Evolutionary conservation across 306 rosid genomes (phyloP).

Genomic region (Fagus sylvatica): DNA sequence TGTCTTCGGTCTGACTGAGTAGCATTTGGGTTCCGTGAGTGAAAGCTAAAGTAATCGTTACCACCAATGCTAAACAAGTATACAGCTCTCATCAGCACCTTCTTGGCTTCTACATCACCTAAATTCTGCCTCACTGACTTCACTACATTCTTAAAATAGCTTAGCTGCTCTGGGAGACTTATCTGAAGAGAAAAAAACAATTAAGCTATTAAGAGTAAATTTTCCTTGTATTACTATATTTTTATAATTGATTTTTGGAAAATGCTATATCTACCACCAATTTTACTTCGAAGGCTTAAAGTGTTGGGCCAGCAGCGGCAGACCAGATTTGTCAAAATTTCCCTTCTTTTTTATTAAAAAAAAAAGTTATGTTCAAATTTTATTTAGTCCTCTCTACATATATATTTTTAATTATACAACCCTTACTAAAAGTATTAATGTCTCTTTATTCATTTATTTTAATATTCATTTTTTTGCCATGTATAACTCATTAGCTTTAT

Average conservation of each 20-base stretch:
- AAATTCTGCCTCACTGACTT: slow-evolving; percentile 21
- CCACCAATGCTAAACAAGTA: slow-evolving; percentile 41
- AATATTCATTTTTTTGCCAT: no score
- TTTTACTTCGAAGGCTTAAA: no score
- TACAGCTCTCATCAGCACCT: slow-evolving; percentile 29
- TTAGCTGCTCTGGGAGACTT: slow-evolving; percentile 33
- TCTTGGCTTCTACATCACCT: slow-evolving; percentile 30
- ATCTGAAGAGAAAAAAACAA: slow-evolving; percentile 27
- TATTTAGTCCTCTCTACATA: no score
- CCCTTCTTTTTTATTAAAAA: no score
- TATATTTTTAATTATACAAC: no score
- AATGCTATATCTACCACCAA: no score
- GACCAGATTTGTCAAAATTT: no score
- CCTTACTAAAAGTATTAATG: no score
- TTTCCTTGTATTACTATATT: background rate
- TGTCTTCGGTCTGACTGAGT: slow-evolving; percentile 11
- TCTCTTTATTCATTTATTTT: no score
- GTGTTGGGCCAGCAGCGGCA: no score
- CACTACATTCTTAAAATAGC: slow-evolving; percentile 29
- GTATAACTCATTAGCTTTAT: no score
- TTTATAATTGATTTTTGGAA: background rate
- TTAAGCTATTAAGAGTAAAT: background rate
- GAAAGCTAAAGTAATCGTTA: slow-evolving; percentile 36
- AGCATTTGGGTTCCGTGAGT: slow-evolving; percentile 17
- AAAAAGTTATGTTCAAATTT: no score